Evolutionary conservation across 805 yeast genomes (phyloP).

Genomic region (Blastobotrys parvus): DNA sequence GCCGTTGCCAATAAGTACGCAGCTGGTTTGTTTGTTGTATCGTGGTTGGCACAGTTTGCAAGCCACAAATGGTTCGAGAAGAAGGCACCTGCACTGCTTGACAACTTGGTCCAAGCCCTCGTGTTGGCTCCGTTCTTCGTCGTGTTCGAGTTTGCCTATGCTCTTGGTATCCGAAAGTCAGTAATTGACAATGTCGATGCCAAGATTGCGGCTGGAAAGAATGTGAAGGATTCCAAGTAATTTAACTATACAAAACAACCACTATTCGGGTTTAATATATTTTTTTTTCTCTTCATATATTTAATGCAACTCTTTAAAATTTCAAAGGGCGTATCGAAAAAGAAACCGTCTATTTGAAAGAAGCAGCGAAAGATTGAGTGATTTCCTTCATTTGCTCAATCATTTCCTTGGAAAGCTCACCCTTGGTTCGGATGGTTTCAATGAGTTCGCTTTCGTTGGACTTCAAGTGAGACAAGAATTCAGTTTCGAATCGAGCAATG

Average conservation of each 20-base stretch:
- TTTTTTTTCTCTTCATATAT: background rate
- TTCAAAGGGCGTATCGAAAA: background rate
- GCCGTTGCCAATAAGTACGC: constrained; percentile 26
- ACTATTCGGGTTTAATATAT: background rate
- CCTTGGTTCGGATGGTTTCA: constrained; percentile 76
- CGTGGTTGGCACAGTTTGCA: constrained; percentile 80
- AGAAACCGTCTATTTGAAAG: constrained; percentile 41
- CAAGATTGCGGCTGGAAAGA: constrained; percentile 23
- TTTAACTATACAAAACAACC: background rate
- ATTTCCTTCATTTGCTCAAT: constrained; percentile 83
- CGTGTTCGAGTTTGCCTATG: constrained; percentile 63
- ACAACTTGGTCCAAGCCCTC: constrained; percentile 74
- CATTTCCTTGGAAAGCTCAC: constrained; percentile 82
- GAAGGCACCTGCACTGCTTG: constrained; percentile 80
- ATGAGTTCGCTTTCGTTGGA: constrained; percentile 80
- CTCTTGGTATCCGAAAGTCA: constrained; percentile 51
- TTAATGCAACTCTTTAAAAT: background rate
- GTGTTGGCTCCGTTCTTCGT: constrained; percentile 91
- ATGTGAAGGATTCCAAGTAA: background rate
- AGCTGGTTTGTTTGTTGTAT: constrained; percentile 36
- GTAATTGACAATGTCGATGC: constrained; percentile 43
- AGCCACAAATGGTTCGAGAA: constrained; percentile 82
- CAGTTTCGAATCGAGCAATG: constrained; percentile 84
- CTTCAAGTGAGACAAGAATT: constrained; percentile 87
- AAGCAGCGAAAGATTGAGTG: constrained; percentile 86